Evolutionary conservation across 805 yeast species (phyloP), one percentile per base, ranked within the genome.

Genomic region (Kazachstania psychrophila): DNA sequence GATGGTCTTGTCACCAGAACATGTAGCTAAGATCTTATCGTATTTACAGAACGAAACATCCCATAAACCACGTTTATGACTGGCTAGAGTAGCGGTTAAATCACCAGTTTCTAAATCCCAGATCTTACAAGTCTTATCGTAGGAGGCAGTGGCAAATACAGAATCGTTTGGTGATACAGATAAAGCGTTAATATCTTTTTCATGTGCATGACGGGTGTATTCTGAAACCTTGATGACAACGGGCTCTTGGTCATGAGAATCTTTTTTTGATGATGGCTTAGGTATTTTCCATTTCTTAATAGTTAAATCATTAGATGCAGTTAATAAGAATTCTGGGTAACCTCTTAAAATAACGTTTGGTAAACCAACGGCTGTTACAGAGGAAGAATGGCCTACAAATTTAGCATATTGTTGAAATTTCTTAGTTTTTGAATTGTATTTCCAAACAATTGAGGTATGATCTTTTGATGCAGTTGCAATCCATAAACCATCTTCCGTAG

Each of bases 1-100:
- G 40, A 82, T 71, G 0, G 96, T 81, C 55, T 85, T 86, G 59
- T 89, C 99, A 45, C 97, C 96, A 23, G 94, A 77, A n/a, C 81
- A 78, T 1, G 96, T 88, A 17, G 75, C 79, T 14, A 92, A 45
- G 1, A 79, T 58, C 58, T 84, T 79, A 50, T 86, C 96, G 58
- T 69, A 82, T 25, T 75, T 76, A 50, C 86, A 83, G 57, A 92
- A 92, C 43, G 72, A 70, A 23, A 87, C 77, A 54, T 85, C 94
- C 95, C 97, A 92, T 30, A 92, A 72, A 10, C 97, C 97, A 51
- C 99, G 75, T 56, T 79, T 82, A 60, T 92, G 99, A 13, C 96
- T 96, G 42, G 77, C 76, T 44, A 92, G 64, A 6, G 89, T 69
- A 7, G 94, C 96, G 14, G 83, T 65, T 2, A 80, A 75, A 60